Conservation (phyloP, 495 filamentous ascomycete genomes). For the Schizothecium vesticola region DNA sequence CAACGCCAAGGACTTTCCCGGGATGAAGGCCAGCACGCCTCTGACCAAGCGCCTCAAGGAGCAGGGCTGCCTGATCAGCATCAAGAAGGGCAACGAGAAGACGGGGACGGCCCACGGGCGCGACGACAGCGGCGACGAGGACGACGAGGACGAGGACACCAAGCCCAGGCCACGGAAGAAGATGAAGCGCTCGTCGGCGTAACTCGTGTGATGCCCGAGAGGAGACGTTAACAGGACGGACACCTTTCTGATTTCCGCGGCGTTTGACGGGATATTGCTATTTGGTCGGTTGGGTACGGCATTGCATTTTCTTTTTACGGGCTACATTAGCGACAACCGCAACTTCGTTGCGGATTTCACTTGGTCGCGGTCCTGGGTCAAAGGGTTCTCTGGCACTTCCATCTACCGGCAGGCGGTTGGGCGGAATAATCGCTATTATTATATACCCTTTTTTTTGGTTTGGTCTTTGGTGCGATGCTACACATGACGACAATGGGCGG, state of each 20-base stretch:
- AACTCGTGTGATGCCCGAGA: background rate
- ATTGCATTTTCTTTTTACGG: background rate
- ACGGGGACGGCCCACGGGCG: constrained; percentile 35
- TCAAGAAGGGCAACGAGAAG: constrained; percentile 78
- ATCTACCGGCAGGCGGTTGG: background rate
- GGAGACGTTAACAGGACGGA: background rate
- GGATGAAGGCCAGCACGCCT: constrained; percentile 72
- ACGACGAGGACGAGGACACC: constrained; percentile 39
- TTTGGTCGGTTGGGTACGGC: background rate
- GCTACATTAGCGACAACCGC: background rate
- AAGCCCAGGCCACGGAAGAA: constrained; percentile 16
- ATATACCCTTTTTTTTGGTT: constrained; percentile 8
- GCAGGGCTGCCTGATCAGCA: constrained; percentile 71
- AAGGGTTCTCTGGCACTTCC: background rate
- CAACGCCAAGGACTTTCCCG: constrained; percentile 94
- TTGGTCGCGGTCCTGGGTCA: background rate
- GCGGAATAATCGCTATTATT: constrained; percentile 11
- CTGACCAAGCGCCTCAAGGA: constrained; percentile 65
- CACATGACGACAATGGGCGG: background rate
- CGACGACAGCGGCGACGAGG: constrained; percentile 36
- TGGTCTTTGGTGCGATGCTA: background rate
- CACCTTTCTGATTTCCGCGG: background rate
- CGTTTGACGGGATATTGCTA: background rate
- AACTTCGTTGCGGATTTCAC: background rate
- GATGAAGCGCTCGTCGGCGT: constrained; percentile 14